A percentile compares a stretch with the other conserved stretches of the same genome.
Conservation (phyloP, 495 filamentous ascomycete species). For the Podospora comata region DNA sequence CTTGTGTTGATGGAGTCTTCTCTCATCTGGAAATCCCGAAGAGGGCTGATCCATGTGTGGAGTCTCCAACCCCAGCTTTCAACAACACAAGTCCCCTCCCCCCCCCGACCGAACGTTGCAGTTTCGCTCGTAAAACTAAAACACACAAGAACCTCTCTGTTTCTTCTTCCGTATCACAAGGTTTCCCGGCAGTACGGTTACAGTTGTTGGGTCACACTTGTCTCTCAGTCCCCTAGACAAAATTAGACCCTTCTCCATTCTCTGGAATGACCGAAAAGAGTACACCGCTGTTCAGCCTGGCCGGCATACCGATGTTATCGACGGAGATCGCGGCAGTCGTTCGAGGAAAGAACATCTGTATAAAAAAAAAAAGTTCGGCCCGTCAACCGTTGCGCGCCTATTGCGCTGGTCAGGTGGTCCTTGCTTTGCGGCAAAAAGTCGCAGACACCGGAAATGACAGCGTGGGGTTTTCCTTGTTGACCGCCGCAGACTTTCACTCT, state of each 20-base stretch:
- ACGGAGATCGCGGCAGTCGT: slow-evolving; percentile 6
- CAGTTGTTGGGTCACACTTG: not conserved
- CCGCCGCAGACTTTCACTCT: not conserved
- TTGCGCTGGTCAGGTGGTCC: not conserved
- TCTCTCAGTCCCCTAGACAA: not conserved
- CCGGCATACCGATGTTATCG: not conserved
- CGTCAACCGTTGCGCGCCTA: not conserved
- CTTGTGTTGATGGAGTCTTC: not conserved
- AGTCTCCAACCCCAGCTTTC: not conserved
- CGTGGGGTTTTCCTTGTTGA: slow-evolving; percentile 1
- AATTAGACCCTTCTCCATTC: not conserved
- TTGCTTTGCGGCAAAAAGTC: not conserved
- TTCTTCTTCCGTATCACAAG: not conserved
- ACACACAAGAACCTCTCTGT: not conserved
- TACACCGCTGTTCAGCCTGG: slow-evolving; percentile 6
- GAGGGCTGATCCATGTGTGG: not conserved
- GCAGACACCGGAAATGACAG: not conserved
- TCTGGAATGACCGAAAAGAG: not conserved
- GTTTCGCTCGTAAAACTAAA: not conserved
- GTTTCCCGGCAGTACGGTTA: not conserved
- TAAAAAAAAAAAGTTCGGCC: not conserved
- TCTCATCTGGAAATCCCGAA: not conserved
- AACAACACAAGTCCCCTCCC: too few relatives aligned
- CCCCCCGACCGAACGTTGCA: not conserved
- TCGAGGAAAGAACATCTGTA: not conserved